Evolutionary conservation across 129 eudicot species (phyloP).

Genomic region (Flaveria robusta): DNA sequence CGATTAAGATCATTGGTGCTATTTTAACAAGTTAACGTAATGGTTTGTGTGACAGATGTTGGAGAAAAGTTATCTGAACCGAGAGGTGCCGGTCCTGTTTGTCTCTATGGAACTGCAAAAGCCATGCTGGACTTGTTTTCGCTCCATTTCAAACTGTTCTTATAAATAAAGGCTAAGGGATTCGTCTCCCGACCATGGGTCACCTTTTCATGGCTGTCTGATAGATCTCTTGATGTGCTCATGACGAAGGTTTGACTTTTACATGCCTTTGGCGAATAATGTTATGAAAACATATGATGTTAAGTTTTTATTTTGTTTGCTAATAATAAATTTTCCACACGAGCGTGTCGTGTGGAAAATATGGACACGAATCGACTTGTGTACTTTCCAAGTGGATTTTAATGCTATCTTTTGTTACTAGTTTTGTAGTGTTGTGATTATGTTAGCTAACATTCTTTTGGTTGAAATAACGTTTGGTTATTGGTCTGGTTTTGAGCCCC

Average conservation of each 20-base stretch:
- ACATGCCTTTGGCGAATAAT: constrained; percentile 18
- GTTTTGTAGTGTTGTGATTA: neutral
- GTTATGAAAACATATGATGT: neutral
- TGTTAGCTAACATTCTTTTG: neutral
- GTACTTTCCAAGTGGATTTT: constrained; percentile 4
- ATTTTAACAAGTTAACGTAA: neutral
- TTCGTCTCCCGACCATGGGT: neutral
- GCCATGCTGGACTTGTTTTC: constrained; percentile 21
- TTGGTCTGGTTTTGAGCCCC: constrained; percentile 5
- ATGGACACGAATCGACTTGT: neutral
- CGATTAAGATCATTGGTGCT: neutral
- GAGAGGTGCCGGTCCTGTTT: neutral
- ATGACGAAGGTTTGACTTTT: constrained; percentile 25
- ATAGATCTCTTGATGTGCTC: neutral
- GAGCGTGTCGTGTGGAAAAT: constrained; percentile 18
- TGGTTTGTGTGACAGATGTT: neutral
- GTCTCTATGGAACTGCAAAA: constrained; percentile 21
- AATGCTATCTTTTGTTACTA: neutral
- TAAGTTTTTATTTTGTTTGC: neutral
- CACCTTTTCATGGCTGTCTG: constrained; percentile 15
- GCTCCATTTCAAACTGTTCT: constrained; percentile 13
- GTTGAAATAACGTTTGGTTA: neutral
- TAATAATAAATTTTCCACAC: constrained; percentile 6
- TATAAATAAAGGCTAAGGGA: constrained; percentile 8
- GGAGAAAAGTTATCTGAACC: constrained; percentile 16